Evolutionary conservation across 2,329 filamentous ascomycete species (phyloP).

Genomic region (Alternaria sp.): DNA sequence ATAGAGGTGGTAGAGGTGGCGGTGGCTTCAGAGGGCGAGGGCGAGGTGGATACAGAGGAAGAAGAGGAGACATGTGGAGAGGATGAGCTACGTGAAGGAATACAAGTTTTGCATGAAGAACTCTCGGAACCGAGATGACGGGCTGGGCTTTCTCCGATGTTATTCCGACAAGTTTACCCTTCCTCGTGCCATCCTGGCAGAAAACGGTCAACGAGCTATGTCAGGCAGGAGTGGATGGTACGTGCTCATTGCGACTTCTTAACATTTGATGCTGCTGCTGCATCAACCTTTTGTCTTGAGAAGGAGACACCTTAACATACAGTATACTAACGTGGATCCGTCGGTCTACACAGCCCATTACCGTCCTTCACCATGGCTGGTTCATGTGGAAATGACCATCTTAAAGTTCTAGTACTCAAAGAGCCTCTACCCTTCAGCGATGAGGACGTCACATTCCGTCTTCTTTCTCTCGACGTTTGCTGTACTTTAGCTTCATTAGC

Average conservation of each 20-base stretch:
- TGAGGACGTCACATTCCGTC: constrained; percentile 64
- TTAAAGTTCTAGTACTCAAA: neutral
- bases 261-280: neutral
- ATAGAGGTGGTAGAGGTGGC: constrained; percentile 8
- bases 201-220: neutral
- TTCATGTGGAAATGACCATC: neutral
- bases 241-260: neutral
- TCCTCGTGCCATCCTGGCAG: neutral
- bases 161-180: neutral
- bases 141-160: neutral
- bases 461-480: constrained; percentile 63
- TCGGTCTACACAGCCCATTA: neutral
- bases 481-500: constrained; percentile 63
- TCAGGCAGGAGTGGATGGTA: neutral
- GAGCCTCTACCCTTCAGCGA: neutral
- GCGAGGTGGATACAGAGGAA: constrained; percentile 7
- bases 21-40: constrained; percentile 12
- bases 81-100: constrained; percentile 1
- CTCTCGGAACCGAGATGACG: neutral
- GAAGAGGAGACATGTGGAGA: constrained; percentile 9
- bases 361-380: neutral
- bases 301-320: neutral
- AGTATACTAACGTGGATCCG: neutral
- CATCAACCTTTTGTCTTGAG: neutral
- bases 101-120: neutral